These are phyloP conservation scores for Centella asiatica DNA, from an alignment of 129 eudicot species.

Conservation along the genomic window DNA sequence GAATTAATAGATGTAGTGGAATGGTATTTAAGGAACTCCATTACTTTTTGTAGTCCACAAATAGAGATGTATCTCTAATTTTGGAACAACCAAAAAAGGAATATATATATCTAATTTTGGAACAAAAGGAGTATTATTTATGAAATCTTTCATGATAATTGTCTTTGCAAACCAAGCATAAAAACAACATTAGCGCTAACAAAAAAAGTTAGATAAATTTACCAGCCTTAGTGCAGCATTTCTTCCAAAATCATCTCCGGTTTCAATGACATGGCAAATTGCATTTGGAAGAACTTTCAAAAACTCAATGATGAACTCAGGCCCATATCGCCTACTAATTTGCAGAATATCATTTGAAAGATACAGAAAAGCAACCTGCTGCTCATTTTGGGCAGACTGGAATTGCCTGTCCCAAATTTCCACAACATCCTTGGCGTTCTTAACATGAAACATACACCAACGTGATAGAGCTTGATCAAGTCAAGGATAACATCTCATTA, in stretches of 20 bases:
- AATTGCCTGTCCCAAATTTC: slow-evolving; percentile 92
- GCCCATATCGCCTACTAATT: slow-evolving; percentile 87
- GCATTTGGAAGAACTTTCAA: slow-evolving; percentile 99
- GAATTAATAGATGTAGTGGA: too few relatives aligned
- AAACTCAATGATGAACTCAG: slow-evolving; percentile 85
- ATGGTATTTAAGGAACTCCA: too few relatives aligned
- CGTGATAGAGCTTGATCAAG: slow-evolving; percentile 68
- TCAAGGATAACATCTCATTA: slow-evolving; percentile 32
- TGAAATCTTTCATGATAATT: not conserved
- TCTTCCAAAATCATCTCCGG: slow-evolving; percentile 69
- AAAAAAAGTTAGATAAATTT: not conserved
- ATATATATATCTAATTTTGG: too few relatives aligned
- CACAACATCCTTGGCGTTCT: slow-evolving; percentile 88
- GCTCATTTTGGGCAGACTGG: slow-evolving; percentile 82
- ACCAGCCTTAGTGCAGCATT: slow-evolving; percentile 83
- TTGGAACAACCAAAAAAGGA: too few relatives aligned
- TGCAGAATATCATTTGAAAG: slow-evolving; percentile 96
- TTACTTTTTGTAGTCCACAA: too few relatives aligned
- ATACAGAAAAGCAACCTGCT: slow-evolving; percentile 80
- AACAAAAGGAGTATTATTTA: too few relatives aligned
- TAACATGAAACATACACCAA: slow-evolving; percentile 99
- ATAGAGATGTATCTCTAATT: too few relatives aligned
- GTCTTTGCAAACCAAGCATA: not conserved
- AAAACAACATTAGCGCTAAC: not conserved
- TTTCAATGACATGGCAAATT: slow-evolving; percentile 72